phyloP scores from a whole-genome alignment of 2,329 filamentous ascomycete species.

The Penicillium crustosum region DNA sequence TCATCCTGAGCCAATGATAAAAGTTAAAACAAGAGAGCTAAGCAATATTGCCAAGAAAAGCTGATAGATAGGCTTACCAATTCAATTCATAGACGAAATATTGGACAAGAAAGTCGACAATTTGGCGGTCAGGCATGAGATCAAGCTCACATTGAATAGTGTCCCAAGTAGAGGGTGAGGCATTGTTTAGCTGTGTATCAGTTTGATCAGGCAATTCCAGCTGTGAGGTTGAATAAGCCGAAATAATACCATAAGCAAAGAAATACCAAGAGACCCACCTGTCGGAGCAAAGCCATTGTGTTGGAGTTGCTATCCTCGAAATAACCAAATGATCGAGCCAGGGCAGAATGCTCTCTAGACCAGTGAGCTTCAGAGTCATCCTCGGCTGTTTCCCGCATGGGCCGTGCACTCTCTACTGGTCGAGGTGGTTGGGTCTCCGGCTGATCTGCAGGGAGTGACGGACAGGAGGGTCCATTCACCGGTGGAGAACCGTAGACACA shows the following conservation, averaged over 20 bases:
- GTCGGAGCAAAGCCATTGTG: not conserved
- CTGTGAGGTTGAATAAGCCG: not conserved
- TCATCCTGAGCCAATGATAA: not conserved
- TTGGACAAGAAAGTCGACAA: not conserved
- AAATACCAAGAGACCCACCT: not conserved
- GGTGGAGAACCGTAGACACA: not conserved
- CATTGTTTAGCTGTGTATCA: not conserved
- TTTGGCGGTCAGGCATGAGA: not conserved
- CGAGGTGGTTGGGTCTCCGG: not conserved
- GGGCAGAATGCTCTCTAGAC: not conserved
- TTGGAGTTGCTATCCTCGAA: not conserved
- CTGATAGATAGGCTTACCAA: not conserved
- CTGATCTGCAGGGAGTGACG: not conserved
- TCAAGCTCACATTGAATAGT: not conserved
- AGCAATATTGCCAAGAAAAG: not conserved
- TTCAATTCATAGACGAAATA: not conserved
- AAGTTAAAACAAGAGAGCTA: not conserved
- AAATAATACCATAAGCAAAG: not conserved
- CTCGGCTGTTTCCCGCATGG: not conserved
- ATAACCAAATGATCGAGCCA: not conserved
- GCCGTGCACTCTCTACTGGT: not conserved
- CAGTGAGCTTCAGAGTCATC: not conserved
- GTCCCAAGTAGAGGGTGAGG: not conserved
- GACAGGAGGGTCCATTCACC: not conserved
- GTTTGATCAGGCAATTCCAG: not conserved